phyloP scores from a whole-genome alignment of 148 eudicot genomes.

The Rhododendron griersonianum region DNA sequence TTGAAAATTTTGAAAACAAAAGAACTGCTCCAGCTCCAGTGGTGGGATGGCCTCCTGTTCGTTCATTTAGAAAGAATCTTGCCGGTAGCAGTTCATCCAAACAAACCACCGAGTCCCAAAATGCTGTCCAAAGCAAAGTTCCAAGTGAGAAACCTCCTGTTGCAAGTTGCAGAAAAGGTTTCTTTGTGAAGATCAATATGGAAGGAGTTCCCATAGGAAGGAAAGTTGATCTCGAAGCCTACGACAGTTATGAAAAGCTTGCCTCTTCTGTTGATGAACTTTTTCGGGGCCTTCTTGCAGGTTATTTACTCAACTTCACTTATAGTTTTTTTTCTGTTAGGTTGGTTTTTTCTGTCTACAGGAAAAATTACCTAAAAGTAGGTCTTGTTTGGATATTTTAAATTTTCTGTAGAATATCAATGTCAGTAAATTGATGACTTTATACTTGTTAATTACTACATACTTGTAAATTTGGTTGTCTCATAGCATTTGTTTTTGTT shows the following conservation, averaged over 20 bases:
- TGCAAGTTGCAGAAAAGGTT: constrained; percentile 46
- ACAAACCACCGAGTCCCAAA: constrained; percentile 27
- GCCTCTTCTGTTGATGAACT: constrained; percentile 78
- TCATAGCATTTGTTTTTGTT: background rate
- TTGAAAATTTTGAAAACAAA: constrained; percentile 9
- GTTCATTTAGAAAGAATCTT: constrained; percentile 79
- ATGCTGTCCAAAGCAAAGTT: constrained; percentile 28
- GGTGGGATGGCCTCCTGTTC: constrained; percentile 98
- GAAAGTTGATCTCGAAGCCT: constrained; percentile 74
- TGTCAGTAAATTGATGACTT: background rate
- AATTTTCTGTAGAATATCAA: background rate
- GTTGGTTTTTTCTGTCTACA: background rate
- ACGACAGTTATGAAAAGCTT: constrained; percentile 68
- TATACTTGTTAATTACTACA: background rate
- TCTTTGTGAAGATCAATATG: constrained; percentile 96
- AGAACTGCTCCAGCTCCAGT: constrained; percentile 87
- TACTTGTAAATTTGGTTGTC: background rate
- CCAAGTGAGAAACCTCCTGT: constrained; percentile 24
- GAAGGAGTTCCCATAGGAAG: constrained; percentile 95
- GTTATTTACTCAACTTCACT: constrained; percentile 20
- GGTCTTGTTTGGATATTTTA: background rate
- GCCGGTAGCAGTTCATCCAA: constrained; percentile 59
- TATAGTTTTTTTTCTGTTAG: background rate
- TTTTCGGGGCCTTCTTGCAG: constrained; percentile 88
- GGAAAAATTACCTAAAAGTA: background rate